Conservation (phyloP, 2,329 filamentous ascomycete species). For the Nemania sp. region DNA sequence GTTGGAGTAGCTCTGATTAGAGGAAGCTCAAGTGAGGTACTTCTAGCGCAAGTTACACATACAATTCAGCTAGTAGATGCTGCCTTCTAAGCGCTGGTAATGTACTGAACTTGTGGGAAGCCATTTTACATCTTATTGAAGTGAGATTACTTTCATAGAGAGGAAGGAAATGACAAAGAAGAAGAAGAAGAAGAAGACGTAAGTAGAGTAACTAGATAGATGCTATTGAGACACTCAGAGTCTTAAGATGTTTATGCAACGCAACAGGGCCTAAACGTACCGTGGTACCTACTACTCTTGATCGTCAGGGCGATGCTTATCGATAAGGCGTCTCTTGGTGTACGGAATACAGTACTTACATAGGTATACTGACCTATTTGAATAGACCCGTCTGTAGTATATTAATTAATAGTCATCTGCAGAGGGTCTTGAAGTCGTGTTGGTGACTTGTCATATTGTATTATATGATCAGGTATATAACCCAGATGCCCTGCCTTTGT, state of each 20-base stretch:
- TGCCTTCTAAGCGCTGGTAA: slow-evolving; percentile 75
- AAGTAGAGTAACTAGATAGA: not conserved
- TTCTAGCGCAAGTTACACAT: slow-evolving; percentile 52
- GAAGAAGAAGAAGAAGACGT: not conserved
- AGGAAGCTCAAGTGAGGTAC: slow-evolving; percentile 1
- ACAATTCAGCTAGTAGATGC: slow-evolving; percentile 87
- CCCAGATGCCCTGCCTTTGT: too few relatives aligned
- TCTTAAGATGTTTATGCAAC: slow-evolving; percentile 27
- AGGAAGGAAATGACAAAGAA: not conserved
- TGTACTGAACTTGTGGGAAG: slow-evolving; percentile 57
- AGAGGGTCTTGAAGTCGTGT: too few relatives aligned
- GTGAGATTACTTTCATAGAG: not conserved
- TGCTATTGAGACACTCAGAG: slow-evolving; percentile 37
- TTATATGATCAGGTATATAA: too few relatives aligned
- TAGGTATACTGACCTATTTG: too few relatives aligned
- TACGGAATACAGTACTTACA: not conserved
- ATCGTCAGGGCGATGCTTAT: not conserved
- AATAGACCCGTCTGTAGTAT: too few relatives aligned
- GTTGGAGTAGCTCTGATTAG: slow-evolving; percentile 26
- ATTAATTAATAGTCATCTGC: too few relatives aligned
- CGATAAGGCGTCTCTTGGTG: not conserved
- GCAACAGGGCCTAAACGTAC: not conserved
- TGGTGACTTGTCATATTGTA: too few relatives aligned
- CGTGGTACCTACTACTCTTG: not conserved
- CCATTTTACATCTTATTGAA: too few relatives aligned